Percentiles rank a stretch among this genome's conserved stretches.
phyloP scores from a whole-genome alignment of 805 yeast species.

The Lachancea cidri region DNA sequence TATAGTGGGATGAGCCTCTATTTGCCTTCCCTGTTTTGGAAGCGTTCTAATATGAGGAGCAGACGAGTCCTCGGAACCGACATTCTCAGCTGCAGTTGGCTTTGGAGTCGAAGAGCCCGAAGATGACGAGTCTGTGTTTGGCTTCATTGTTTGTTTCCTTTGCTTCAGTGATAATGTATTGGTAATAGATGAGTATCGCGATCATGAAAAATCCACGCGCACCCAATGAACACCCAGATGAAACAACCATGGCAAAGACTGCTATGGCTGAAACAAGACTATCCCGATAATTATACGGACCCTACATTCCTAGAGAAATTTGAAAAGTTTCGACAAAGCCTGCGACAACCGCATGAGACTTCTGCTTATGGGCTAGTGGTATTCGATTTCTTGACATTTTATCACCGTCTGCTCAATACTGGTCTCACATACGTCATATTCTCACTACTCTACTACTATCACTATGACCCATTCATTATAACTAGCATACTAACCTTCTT shows the following conservation, averaged over 20 bases:
- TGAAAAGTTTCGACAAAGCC: constrained; percentile 12
- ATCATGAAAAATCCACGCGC: not conserved
- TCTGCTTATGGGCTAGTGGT: constrained; percentile 16
- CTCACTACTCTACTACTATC: constrained; percentile 20
- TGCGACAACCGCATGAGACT: constrained; percentile 17
- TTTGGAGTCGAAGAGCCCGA: constrained; percentile 1
- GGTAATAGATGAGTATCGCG: not conserved
- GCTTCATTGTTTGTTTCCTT: not conserved
- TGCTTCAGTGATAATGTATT: not conserved
- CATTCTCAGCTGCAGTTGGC: not conserved
- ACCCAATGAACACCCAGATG: constrained; percentile 3
- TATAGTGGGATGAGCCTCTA: constrained; percentile 44
- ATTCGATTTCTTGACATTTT: constrained; percentile 23
- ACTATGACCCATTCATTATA: constrained; percentile 19
- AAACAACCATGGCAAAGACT: constrained; percentile 70
- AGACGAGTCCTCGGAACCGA: not conserved
- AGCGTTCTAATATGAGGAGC: constrained; percentile 7
- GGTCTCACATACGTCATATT: constrained; percentile 66
- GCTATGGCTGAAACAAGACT: constrained; percentile 78
- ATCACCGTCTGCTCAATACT: constrained; percentile 45
- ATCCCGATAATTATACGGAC: constrained; percentile 90
- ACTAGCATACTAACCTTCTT: constrained; percentile 18
- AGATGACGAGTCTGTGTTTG: constrained; percentile 4
- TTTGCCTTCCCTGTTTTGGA: constrained; percentile 6
- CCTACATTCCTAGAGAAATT: constrained; percentile 50